These are phyloP conservation scores for Rhododendron williamsianum DNA, from an alignment of 148 eudicot species.

Conservation along the genomic window DNA sequence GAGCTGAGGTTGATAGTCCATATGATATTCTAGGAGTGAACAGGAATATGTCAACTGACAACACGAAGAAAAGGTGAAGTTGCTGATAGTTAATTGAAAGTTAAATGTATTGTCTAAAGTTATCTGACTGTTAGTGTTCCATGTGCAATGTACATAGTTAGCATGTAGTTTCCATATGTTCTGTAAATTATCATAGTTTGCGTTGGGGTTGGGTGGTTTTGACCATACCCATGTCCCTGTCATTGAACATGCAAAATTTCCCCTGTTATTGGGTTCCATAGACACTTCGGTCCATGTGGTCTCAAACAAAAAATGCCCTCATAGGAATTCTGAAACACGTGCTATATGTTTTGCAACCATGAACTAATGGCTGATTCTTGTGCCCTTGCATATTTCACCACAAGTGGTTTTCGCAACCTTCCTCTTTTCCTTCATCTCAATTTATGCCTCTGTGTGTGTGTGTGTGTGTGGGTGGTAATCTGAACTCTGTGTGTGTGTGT, in stretches of 20 bases:
- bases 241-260: background rate
- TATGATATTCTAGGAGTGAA: slow-evolving; percentile 87
- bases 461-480: background rate
- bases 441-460: background rate
- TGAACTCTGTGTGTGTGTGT: background rate
- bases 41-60: slow-evolving; percentile 70
- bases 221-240: background rate
- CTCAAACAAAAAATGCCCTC: background rate
- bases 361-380: background rate
- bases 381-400: background rate
- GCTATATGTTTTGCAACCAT: background rate
- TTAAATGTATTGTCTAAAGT: background rate
- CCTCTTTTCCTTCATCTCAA: background rate
- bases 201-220: background rate
- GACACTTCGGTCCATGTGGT: background rate
- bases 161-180: background rate
- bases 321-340: background rate
- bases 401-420: background rate
- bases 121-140: background rate
- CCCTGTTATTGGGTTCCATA: background rate
- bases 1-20: slow-evolving; percentile 67
- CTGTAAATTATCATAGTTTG: too few relatives aligned
- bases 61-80: slow-evolving; percentile 74
- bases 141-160: background rate
- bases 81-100: background rate